Evolutionary conservation across 257 asterid species (phyloP).

Genomic region (Oldenlandia corymbosa): DNA sequence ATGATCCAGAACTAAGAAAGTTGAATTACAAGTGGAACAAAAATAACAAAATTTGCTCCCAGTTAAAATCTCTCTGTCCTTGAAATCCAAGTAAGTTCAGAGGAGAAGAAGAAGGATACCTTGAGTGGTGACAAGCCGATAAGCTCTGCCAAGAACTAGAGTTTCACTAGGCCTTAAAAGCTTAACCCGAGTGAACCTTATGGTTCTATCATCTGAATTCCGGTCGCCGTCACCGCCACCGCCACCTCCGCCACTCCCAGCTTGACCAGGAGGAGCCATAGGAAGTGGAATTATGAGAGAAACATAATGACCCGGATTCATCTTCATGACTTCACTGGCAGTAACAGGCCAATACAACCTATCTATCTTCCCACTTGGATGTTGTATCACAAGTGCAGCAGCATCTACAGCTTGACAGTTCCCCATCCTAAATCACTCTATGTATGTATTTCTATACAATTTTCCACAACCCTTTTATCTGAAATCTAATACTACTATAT

Average conservation of each 20-base stretch:
- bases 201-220: conserved; percentile 29
- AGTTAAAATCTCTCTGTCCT: too few species aligned
- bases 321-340: conserved; percentile 73
- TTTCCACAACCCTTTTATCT: too few species aligned
- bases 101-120: conserved; percentile 28
- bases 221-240: conserved; percentile 12
- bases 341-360: conserved; percentile 68
- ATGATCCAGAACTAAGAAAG: not conserved
- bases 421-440: too few species aligned
- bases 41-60: too few species aligned
- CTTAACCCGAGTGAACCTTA: conserved; percentile 62
- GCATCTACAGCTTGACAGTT: conserved; percentile 92
- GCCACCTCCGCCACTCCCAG: not conserved
- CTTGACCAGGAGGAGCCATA: not conserved
- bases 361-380: conserved; percentile 68
- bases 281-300: conserved; percentile 71
- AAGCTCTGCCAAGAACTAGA: conserved; percentile 71
- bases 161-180: conserved; percentile 75
- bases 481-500: too few species aligned
- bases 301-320: conserved; percentile 82
- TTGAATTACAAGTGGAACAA: not conserved
- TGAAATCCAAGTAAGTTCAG: not conserved
- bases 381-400: conserved; percentile 85
- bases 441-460: not conserved
- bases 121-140: conserved; percentile 79